Evolutionary conservation across 441 rosid species (phyloP).

Genomic region (Pelargonium myrrhifolium): DNA sequence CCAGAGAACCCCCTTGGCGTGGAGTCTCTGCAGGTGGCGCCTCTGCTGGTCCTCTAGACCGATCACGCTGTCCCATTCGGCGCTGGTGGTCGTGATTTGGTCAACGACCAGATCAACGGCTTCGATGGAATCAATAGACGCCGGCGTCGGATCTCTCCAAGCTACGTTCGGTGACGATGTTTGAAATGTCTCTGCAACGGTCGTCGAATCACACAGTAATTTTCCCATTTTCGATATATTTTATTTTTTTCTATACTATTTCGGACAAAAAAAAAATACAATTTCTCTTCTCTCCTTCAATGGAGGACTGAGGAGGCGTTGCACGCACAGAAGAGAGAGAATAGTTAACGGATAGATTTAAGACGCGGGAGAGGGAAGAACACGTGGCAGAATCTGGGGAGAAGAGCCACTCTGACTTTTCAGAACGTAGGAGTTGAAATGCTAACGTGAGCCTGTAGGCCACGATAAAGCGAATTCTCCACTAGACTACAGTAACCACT

Average conservation of each 20-base stretch:
- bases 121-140: conserved; percentile 23
- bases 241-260: not conserved
- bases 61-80: conserved; percentile 62
- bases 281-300: conserved; percentile 17
- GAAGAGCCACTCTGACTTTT: conserved; percentile 13
- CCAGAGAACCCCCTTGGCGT: conserved; percentile 78
- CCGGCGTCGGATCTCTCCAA: conserved; percentile 45
- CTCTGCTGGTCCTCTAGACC: conserved; percentile 88
- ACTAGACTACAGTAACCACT: too few species aligned
- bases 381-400: conserved; percentile 38
- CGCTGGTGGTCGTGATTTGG: conserved; percentile 16
- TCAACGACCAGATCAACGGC: conserved; percentile 41
- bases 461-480: too few species aligned
- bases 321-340: conserved; percentile 13
- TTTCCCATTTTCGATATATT: conserved; percentile 55
- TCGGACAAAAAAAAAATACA: not conserved
- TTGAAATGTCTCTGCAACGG: conserved; percentile 41
- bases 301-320: conserved; percentile 20
- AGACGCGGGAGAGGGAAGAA: conserved; percentile 14
- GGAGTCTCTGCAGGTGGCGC: conserved; percentile 60
- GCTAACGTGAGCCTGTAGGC: conserved; percentile 26
- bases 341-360: conserved; percentile 15
- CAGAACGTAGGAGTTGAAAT: conserved; percentile 20
- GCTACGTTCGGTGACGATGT: conserved; percentile 43
- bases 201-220: conserved; percentile 61